phyloP scores from a whole-genome alignment of 345 rosid species.

The Litchi chinensis region DNA sequence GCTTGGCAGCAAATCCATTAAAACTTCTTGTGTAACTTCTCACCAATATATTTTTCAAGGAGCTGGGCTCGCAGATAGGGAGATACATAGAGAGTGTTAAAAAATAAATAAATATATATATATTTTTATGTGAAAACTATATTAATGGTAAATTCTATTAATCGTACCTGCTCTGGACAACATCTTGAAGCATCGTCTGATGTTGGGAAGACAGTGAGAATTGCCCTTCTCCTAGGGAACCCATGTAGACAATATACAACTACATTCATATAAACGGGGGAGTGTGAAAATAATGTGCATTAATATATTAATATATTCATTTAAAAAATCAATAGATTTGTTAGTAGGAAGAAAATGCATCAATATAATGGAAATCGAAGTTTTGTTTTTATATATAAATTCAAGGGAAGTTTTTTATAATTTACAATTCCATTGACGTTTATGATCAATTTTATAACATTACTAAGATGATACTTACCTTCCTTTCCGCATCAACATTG shows the following conservation, averaged over 20 bases:
- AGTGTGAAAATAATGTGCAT: too few species aligned
- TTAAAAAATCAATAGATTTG: too few species aligned
- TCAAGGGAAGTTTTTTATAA: too few species aligned
- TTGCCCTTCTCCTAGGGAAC: constrained; percentile 33
- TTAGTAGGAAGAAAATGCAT: too few species aligned
- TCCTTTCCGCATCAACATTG: too few species aligned
- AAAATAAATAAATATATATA: neutral
- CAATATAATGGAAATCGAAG: too few species aligned
- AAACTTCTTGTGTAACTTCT: constrained; percentile 50
- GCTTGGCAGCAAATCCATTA: constrained; percentile 53
- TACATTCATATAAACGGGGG: neutral
- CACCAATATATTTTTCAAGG: constrained; percentile 22
- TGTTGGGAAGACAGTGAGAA: constrained; percentile 30
- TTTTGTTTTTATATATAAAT: too few species aligned
- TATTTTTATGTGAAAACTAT: neutral
- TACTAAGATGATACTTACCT: too few species aligned
- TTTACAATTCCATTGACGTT: too few species aligned
- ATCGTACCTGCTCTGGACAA: constrained; percentile 19
- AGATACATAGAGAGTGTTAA: neutral
- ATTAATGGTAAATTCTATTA: too few species aligned
- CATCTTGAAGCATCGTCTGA: constrained; percentile 28
- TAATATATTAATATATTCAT: too few species aligned
- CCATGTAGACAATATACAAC: constrained; percentile 49
- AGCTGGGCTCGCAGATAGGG: constrained; percentile 5
- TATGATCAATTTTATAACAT: too few species aligned